Base-by-base conservation (phyloP, 345 rosid species). In the Hypericum perforatum region DNA sequence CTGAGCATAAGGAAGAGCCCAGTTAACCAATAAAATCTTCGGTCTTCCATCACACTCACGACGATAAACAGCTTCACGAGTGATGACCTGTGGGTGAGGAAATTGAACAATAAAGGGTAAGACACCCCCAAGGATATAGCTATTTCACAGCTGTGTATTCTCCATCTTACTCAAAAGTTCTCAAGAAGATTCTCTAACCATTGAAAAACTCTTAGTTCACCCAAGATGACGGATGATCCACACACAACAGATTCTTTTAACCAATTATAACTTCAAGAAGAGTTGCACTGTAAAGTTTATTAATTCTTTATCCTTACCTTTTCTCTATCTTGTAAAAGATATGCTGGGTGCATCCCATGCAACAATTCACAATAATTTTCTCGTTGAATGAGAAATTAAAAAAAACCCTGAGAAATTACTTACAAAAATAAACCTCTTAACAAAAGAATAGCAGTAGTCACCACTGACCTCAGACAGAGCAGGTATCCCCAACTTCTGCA, bases 1-100 rank as follows among this genome's bases (percentile, higher is more conserved):
- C 64, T 92, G 98, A 42, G 95, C 90, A 80, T 79, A 88, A 58
- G 98, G 95, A 59, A 92, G 86, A 56, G 77, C 78, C 98, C 98
- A 92, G 64, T 85, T 74, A 58, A 88, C 61, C 60, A 92, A 64
- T 54, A 83, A 74, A 57, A 76, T 70, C 64, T 73, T 74, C 49
- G 65, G 66, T 62, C 70, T 65, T 61, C 70, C 58, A 61, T 81
- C 90, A 51, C 58, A 55, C 67, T 22, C 71, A 61, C 88, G 82
- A 67, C 70, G 49, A 62, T 66, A 77, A 61, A 65, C 76, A 7
- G 95, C 91, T 72, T 87, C 84, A 53, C 89, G 87, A 58, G 75
- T 81, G 67, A 84, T 80, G 16, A 82, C 78, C 98, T 90, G 76
- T 51, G 63, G 29, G 64, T 69, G 56, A 45, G 39, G 36, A 38